Base-by-base conservation (phyloP, 805 yeast species). In the Schwanniomyces polymorphus region DNA sequence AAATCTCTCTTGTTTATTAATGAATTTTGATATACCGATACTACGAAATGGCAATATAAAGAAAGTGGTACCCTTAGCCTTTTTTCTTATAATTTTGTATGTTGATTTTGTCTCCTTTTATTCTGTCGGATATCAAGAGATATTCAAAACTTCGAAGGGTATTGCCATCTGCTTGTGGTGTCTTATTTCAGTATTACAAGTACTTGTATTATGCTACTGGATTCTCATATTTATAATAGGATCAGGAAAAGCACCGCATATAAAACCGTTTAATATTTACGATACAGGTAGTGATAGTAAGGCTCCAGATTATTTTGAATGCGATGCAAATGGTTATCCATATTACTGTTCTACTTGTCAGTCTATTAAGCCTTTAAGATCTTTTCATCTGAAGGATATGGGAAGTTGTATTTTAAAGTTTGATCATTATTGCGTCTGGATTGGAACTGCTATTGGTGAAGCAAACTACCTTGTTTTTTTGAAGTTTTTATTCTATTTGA, bases 371-470 rank as follows among this genome's bases (percentile, higher is more conserved):
- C 74, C 84, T 1, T 78, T 81, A 23, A 72, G 97, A 43, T 63
- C 87, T 0, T 92, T 82, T 54, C 97, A 88, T 59, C 84, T 91
- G 34, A 72, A 78, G 3, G 72, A 77, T 42, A 43, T 68, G 44
- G 76, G 74, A 2, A 58, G 64, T 21, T 89, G 96, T 59, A 81
- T 91, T 0, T 82, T 88, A 0, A 74, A 78, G 47, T 86, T 88
- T 73, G 98, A 91, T 64, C 98, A 91, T 62, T 85, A 76, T 57
- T 91, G 98, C 61, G 59, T 81, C 0, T 90, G 89, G 85, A 64
- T 92, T 0, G 95, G 96, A 1, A 61, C 76, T 0, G 79, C 82
- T 4, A 80, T 91, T 38, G 97, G 96, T 0, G 77, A 79, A 48
- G 62, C 68, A 33, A 91, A 92, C 64, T 81, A 82, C 60, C 60